Base-by-base conservation (phyloP, 176 grass and related monocot genomes). In the Oryza longistaminata region DNA sequence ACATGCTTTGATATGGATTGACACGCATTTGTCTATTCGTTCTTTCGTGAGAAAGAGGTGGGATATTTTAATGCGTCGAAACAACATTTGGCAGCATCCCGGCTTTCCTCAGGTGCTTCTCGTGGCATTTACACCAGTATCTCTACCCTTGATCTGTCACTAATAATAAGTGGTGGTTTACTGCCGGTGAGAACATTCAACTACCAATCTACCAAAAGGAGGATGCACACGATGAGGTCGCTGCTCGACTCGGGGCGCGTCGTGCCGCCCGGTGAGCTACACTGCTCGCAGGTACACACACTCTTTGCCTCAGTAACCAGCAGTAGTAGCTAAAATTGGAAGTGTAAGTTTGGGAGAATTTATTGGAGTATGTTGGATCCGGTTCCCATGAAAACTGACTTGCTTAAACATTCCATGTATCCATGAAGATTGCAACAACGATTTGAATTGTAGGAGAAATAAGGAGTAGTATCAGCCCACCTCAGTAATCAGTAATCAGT, bases 141-240 rank as follows among this genome's bases (percentile, higher is more conserved):
- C 34, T 70, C 15, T 35, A n/a, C 17, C 10, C n/a, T 27, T 48
- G 71, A 49, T 48, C 15, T 34, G 46, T 34, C 26, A 9, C 9
- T 53, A 26, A 75, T 14, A 53, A 29, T n/a, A 37, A 37, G 35
- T 37, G n/a, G 35, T 62, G 46, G 73, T 21, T 52, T 49, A 19
- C 13, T 19, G 44, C 27, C 11, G 9, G 33, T 14, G 49, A 40
- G 35, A 3, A 52, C n/a, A n/a, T n/a, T n/a, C n/a, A n/a, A 22
- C 55, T 19, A 17, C 1, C 52, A 7, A 49, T 49, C 44, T 46
- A 46, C 44, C 44, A 46, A 46, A 11, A 72, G 14, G 13, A 1
- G 72, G n/a, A 83, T 52, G 81, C 97, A 99, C 82, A 96, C 93
- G 0, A 99, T 99, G 97, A 90, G 90, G 73, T 72, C 88, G 85